Evolutionary conservation across 2,329 filamentous ascomycete genomes (phyloP).

Genomic region (Talaromyces pinophilus): DNA sequence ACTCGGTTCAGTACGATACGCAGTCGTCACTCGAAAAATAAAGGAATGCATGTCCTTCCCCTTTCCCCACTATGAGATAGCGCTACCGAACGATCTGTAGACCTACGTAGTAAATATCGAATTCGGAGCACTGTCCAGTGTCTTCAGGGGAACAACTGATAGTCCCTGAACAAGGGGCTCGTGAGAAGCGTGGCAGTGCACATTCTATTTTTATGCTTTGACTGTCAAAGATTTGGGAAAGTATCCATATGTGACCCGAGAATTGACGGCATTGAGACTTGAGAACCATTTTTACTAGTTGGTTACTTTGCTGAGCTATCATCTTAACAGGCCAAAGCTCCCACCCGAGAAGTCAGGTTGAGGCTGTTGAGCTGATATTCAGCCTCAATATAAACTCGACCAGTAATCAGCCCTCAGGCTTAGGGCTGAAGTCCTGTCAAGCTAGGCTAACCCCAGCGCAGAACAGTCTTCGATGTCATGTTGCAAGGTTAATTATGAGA

Average conservation of each 20-base stretch:
- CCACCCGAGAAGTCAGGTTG: not conserved
- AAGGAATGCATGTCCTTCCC: slow-evolving; percentile 5
- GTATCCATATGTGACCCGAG: not conserved
- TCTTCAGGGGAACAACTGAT: slow-evolving; percentile 4
- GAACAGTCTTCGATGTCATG: not conserved
- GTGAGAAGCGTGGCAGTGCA: slow-evolving; percentile 17
- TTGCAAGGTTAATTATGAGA: not conserved
- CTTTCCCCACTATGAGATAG: slow-evolving; percentile 13
- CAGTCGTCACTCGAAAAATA: not conserved
- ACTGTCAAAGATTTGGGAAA: not conserved
- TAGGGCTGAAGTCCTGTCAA: not conserved
- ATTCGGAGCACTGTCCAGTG: not conserved
- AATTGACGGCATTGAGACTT: not conserved
- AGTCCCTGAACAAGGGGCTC: slow-evolving; percentile 6
- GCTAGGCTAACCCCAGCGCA: not conserved
- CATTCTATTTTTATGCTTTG: slow-evolving; percentile 19
- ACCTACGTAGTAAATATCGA: not conserved
- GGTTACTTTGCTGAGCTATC: not conserved
- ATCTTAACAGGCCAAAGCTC: not conserved
- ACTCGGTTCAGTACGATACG: not conserved
- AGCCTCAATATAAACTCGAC: slow-evolving; percentile 2
- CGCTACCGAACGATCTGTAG: slow-evolving; percentile 11
- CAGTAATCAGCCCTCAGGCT: not conserved
- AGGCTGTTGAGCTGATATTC: not conserved
- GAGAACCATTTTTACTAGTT: not conserved